Evolutionary conservation across 352 stramenopile genomes (phyloP), one percentile per base, ranked within the genome.

Genomic region (Globisporangium cystogenes): DNA sequence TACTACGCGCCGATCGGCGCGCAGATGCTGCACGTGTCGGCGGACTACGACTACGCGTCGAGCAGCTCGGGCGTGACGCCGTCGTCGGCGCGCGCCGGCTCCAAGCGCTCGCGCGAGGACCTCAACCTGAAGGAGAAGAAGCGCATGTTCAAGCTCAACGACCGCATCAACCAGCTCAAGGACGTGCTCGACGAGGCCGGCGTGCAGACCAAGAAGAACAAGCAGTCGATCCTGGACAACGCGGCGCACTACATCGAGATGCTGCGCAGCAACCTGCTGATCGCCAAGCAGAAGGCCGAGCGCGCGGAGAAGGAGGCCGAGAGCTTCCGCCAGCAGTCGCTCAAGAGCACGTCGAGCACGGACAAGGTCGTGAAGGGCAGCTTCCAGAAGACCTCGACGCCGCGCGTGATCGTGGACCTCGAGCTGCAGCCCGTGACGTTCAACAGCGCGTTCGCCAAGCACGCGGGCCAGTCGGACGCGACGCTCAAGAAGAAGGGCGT

Each of bases 81-180:
- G 60, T 59, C 45, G 40, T 60, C 6, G 67, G 67, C 3, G 66
- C 67, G 46, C 23, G 51, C 61, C 0, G 62, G 69, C 52, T 64
- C 75, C 15, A 88, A 86, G 54, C 80, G 81, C 37, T 89, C 74
- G 4, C 74, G 82, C 12, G 78, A 93, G 51, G 82, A 91, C 51
- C 66, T 93, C 2, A 93, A 93, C 51, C 29, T 87, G 11, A 91
- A 91, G 66, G 82, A 93, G 63, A 93, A 93, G 69, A 90, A 90
- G 71, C 80, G 82, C 62, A 91, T 93, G 82, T 91, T 90, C 56
- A 93, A 93, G 74, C 74, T 93, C 4, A 93, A 93, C 50, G 81
- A 93, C 54, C 81, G 78, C 42, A 93, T 93, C 62, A 87, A 74
- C 35, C 72, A 87, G 54, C 67, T 92, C 11, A 91, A 89, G 59